phyloP scores from a whole-genome alignment of 2,329 filamentous ascomycete species.

The Septoria linicola region DNA sequence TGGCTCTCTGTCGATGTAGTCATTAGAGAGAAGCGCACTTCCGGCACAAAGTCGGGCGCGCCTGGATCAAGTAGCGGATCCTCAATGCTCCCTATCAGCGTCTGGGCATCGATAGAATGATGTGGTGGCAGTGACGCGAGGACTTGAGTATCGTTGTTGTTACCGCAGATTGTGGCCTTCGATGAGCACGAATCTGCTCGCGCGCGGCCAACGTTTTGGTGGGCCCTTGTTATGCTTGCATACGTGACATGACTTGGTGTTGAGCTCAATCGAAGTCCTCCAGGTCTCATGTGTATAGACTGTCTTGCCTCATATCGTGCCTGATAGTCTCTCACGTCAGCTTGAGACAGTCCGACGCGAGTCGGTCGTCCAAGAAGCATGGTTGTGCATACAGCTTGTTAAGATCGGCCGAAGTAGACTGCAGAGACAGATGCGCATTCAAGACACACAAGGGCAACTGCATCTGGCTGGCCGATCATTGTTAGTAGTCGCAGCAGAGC shows the following conservation, averaged over 20 bases:
- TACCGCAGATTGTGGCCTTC: conserved; percentile 18
- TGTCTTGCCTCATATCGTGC: conserved; percentile 25
- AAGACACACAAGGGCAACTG: background rate
- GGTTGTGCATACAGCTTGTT: too few species aligned
- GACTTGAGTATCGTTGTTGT: background rate
- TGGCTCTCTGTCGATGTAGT: conserved; percentile 15
- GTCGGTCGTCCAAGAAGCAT: conserved; percentile 36
- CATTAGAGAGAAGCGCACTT: conserved; percentile 27
- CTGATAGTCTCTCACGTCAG: conserved; percentile 33
- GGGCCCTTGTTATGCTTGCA: conserved; percentile 21
- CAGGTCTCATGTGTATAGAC: conserved; percentile 8
- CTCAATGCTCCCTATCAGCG: background rate
- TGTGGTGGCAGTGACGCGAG: background rate
- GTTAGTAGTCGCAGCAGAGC: too few species aligned
- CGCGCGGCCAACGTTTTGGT: conserved; percentile 24
- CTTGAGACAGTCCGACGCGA: conserved; percentile 31
- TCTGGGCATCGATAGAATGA: too few species aligned
- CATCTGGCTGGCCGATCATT: background rate
- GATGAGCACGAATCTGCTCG: conserved; percentile 25
- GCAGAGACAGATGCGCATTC: background rate
- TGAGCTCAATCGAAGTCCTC: conserved; percentile 25
- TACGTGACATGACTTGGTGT: conserved; percentile 21
- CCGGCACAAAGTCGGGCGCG: conserved; percentile 34
- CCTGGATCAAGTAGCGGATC: conserved; percentile 30
- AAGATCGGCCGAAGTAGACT: background rate